Base-by-base conservation (phyloP, 768 basidiomycete species). In the Suillus decipiens region DNA sequence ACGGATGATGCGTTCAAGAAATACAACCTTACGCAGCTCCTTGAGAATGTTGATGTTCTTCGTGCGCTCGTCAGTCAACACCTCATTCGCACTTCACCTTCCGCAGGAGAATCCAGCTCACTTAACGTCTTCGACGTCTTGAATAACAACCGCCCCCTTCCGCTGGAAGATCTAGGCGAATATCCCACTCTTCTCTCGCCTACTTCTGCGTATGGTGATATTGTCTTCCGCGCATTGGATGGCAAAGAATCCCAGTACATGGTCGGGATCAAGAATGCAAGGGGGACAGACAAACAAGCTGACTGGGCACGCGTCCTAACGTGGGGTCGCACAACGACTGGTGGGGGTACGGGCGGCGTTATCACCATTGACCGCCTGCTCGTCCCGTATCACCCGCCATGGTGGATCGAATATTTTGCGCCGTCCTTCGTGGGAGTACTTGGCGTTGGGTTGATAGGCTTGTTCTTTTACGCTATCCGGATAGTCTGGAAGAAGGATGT, bases 1-100 rank as follows among this genome's bases (percentile, higher is more conserved):
- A 86, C 87, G 7, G 97, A 99, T 70, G 89, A 90, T 63, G 95
- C 96, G 0, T 97, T 99, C 83, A 89, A 94, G 72, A 78, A 84
- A 24, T 77, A 90, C 74, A 96, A 99, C 77, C 75, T 99, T 62
- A 95, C 95, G 0, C 74, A 77, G 63, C 74, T 95, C 28, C 88
- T 87, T 65, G 82, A 81, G 33, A 82, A 93, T 70, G 63, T 75
- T 12, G 80, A 84, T 3, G 70, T 69, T 8, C 78, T 93, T 55
- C 82, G 80, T 59, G 78, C 73, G 10, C 84, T 94, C 31, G 90
- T 93, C 63, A 76, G 82, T 51, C 93, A 95, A 71, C 93, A 93
- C 75, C 81, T 94, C 57, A 85, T 93, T 62, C 88, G 85, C 15
- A 81, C 79, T 3, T 75, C 73, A 4, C 64, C 73, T 3, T 61